A percentile compares a stretch with the other conserved stretches of the same genome.
phyloP scores from a whole-genome alignment of 768 basidiomycete genomes.

The Xanthoconium stramineum region DNA sequence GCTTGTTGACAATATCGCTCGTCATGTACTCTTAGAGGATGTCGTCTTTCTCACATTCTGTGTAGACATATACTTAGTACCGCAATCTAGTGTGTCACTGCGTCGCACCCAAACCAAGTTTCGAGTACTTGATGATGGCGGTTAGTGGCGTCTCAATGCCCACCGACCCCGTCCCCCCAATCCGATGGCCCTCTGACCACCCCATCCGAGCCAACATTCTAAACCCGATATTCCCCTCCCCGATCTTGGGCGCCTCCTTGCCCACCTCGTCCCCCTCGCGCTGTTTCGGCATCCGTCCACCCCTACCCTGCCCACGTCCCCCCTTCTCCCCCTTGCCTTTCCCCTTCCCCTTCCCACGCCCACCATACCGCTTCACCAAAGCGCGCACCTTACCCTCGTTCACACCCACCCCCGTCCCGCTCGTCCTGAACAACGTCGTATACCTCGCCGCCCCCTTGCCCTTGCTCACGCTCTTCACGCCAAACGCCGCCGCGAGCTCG shows the following conservation, averaged over 20 bases:
- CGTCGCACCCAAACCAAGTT: constrained; percentile 75
- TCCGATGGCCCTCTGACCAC: constrained; percentile 79
- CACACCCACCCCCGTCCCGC: constrained; percentile 48
- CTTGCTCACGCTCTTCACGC: constrained; percentile 73
- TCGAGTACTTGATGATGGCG: constrained; percentile 84
- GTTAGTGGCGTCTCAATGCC: constrained; percentile 76
- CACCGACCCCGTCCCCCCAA: constrained; percentile 54
- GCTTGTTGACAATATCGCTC: neutral
- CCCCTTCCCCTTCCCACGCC: constrained; percentile 26
- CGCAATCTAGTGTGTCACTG: constrained; percentile 10
- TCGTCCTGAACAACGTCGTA: constrained; percentile 72
- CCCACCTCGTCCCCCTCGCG: constrained; percentile 88
- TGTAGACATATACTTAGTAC: constrained; percentile 19
- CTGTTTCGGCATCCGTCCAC: constrained; percentile 45
- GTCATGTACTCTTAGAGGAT: neutral
- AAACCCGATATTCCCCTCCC: constrained; percentile 80
- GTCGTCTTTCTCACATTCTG: neutral
- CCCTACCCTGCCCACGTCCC: neutral
- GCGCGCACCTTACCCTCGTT: constrained; percentile 60
- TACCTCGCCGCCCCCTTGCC: constrained; percentile 69
- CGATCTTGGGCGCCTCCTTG: constrained; percentile 82
- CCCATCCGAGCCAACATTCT: constrained; percentile 87
- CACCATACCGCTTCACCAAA: constrained; percentile 36
- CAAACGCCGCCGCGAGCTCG: constrained; percentile 75
- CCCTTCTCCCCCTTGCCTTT: neutral